Evolutionary conservation across 2,329 filamentous ascomycete genomes (phyloP), one percentile per base, ranked within the genome.

Genomic region (Sclerotinia minor): DNA sequence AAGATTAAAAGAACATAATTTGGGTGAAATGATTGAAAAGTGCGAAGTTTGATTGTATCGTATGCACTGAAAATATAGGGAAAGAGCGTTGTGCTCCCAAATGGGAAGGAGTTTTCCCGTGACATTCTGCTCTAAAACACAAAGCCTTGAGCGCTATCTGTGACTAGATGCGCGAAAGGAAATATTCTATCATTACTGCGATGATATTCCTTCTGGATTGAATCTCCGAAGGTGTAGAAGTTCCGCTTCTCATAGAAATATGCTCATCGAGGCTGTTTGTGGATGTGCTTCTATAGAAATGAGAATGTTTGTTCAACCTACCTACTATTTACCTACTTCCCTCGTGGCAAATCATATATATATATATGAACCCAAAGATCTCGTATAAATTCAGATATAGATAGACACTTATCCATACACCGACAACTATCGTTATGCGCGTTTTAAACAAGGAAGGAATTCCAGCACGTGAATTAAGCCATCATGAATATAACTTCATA

Each of bases 11-110:
- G 3, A 55, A 1, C 0, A 55, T n/a, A 3, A 55, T 32, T 24
- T 0, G 1, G 13, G 26, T 41, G 8, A 15, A 21, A 8, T 1
- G 3, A 15, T n/a, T n/a, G 1, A n/a, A n/a, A 38, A 35, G 4
- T 55, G 29, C 32, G 32, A 55, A 21, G 13, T 38, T 1, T n/a
- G 17, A 24, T 38, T 24, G 9, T 21, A 3, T 55, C 35, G 9
- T 7, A 1, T 55, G 32, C 11, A 21, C 21, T 35, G 53, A 11
- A 8, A 32, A 55, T 38, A 15, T 38, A 13, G 29, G 6, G 32
- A 7, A 55, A 55, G 53, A 55, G 53, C 21, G 2, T 55, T 17
- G 13, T 38, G 1, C 35, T 13, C 19, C 24, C 32, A 38, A 55
- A 7, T 17, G 0, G 53, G 53, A 38, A 38, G 21, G 53, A 38